Base-by-base conservation (phyloP, 2,329 filamentous ascomycete species). In the Aureobasidium vineae region DNA sequence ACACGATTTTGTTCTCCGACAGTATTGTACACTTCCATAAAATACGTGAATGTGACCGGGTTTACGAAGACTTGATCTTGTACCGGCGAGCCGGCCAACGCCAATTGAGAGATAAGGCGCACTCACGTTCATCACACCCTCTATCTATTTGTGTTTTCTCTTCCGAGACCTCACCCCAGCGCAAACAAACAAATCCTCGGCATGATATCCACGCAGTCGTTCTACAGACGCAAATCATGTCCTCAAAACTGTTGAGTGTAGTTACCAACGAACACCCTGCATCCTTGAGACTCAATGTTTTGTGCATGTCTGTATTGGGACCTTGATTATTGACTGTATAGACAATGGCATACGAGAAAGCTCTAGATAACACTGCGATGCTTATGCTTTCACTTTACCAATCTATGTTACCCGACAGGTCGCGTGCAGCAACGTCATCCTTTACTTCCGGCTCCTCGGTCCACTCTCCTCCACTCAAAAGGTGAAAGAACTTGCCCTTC, bases 391-490 rank as follows among this genome's bases (percentile, higher is more conserved):
- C 10, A 26, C 26, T 52, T 33, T 31, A 19, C 53, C 63, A 67
- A 31, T 52, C 50, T 36, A 63, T 38, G 33, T 2, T 40, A 49
- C 57, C 56, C 43, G 40, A 36, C 47, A 52, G 40, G 10, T 47
- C 64, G 19, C 36, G 36, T 3, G 47, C 64, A 21, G 50, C 65
- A 41, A 21, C 52, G 16, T 15, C 59, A 43, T 59, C 53, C 50
- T 38, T 43, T 49, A 49, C 11, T 26, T 47, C 49, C 50, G 23
- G 64, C 36, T 53, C 63, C 16, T 64, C 69, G 40, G 47, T 56
- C 54, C 60, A 53, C 23, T 63, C 67, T 38, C 75, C 75, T 5
- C 79, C 79, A 69, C 74, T 78, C 69, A 81, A 68, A 71, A 81
- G 67, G 56, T 74, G 72, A 31, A 68, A 66, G 69, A 78, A 71